Percentiles rank a stretch among this genome's conserved stretches.
Conservation (phyloP, 164 flowering plant species). For the Stephania japonica region DNA sequence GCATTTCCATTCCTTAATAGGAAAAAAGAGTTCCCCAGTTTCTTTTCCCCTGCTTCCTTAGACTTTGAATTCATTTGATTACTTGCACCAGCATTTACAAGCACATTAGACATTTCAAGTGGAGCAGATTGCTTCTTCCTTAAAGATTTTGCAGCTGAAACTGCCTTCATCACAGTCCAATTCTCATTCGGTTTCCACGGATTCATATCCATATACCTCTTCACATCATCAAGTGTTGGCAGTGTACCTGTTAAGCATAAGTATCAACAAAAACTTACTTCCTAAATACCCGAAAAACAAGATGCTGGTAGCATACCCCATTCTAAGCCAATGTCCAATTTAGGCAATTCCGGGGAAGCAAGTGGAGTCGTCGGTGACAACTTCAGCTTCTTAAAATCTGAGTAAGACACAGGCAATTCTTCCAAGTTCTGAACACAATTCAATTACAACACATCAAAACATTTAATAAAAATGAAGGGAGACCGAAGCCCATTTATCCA, state of each 20-base stretch:
- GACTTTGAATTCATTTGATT: conserved; percentile 10
- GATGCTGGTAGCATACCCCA: conserved; percentile 45
- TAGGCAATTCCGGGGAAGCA: conserved; percentile 33
- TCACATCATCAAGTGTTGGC: conserved; percentile 53
- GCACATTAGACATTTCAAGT: conserved; percentile 8
- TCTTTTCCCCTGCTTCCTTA: conserved; percentile 19
- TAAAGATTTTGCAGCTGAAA: conserved; percentile 37
- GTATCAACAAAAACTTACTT: conserved; percentile 17
- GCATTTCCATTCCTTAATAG: conserved; percentile 34
- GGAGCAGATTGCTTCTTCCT: conserved; percentile 15
- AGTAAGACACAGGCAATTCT: conserved; percentile 48
- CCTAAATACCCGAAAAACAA: background rate
- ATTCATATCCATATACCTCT: conserved; percentile 34
- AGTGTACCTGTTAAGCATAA: conserved; percentile 32
- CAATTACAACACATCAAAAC: background rate
- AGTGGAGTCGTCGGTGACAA: conserved; percentile 38
- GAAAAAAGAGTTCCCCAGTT: conserved; percentile 35
- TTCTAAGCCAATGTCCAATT: conserved; percentile 25
- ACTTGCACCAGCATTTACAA: conserved; percentile 13
- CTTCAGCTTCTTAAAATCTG: conserved; percentile 46
- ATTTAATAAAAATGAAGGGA: background rate
- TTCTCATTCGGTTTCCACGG: conserved; percentile 22
- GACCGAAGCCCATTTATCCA: too few species aligned
- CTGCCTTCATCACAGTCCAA: conserved; percentile 37
- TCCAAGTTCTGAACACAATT: conserved; percentile 35